Evolutionary conservation across 2,329 filamentous ascomycete genomes (phyloP).

Genomic region (Colletotrichum cordylinicola): DNA sequence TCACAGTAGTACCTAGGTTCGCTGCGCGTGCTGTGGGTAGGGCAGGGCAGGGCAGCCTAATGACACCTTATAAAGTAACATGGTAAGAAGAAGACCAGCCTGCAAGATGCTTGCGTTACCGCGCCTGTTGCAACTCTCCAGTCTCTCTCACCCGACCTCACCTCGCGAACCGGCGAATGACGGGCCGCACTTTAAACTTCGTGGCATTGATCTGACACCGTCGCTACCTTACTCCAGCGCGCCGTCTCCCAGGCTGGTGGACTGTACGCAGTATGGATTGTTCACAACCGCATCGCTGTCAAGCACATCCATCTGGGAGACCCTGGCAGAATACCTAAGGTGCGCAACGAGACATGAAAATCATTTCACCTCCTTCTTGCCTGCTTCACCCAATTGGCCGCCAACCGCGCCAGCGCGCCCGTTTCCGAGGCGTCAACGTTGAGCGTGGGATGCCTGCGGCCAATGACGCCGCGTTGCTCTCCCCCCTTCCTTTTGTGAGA

Average conservation of each 20-base stretch:
- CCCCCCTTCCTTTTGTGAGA: not conserved
- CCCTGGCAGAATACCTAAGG: not conserved
- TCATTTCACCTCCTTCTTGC: not conserved
- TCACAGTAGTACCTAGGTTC: too few species aligned
- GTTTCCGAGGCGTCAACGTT: not conserved
- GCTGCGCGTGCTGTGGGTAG: not conserved
- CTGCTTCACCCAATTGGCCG: not conserved
- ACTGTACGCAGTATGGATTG: too few species aligned
- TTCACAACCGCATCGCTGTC: not conserved
- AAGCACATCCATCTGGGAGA: too few species aligned
- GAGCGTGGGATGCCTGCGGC: not conserved
- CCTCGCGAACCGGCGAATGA: not conserved
- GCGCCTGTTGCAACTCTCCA: not conserved
- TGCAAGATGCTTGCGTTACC: not conserved
- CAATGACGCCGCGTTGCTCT: not conserved
- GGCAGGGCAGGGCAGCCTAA: not conserved
- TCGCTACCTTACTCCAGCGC: not conserved
- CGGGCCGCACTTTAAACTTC: not conserved
- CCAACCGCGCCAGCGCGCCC: not conserved
- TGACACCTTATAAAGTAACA: not conserved
- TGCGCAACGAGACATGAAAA: not conserved
- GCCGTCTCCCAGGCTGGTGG: not conserved
- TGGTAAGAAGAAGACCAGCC: not conserved
- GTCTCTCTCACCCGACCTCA: not conserved
- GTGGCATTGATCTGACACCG: not conserved